These are phyloP conservation scores for Beauveria medogensis DNA, from an alignment of 2,329 filamentous ascomycete species.

Conservation along the genomic window DNA sequence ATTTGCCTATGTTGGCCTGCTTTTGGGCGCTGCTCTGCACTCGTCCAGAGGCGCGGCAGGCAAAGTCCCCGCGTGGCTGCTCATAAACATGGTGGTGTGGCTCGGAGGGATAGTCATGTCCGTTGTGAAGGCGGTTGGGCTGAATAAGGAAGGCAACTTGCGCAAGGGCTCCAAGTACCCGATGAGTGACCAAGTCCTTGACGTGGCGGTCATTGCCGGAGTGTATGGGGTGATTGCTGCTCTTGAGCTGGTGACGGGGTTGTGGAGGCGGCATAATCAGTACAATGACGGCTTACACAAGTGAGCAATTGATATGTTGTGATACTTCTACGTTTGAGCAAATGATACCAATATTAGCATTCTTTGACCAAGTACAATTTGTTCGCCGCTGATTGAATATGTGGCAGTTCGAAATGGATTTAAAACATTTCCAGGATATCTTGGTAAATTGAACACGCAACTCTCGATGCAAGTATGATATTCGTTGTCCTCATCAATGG, in stretches of 20 bases:
- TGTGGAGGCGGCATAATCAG: background rate
- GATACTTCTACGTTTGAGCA: background rate
- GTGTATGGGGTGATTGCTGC: slow-evolving; percentile 1
- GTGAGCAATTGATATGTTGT: background rate
- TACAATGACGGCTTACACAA: background rate
- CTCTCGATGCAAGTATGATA: background rate
- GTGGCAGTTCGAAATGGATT: too few relatives aligned
- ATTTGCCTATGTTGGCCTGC: slow-evolving; percentile 4
- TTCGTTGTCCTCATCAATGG: background rate
- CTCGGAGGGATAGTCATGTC: slow-evolving; percentile 1
- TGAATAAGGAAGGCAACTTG: background rate
- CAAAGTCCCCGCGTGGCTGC: background rate
- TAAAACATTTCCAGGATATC: background rate
- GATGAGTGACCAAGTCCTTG: slow-evolving; percentile 7
- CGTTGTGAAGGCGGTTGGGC: slow-evolving; percentile 5
- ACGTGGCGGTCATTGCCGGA: slow-evolving; percentile 7
- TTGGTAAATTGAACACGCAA: background rate
- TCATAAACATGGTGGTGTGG: slow-evolving; percentile 8
- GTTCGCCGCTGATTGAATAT: background rate
- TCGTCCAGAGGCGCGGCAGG: background rate
- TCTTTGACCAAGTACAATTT: background rate
- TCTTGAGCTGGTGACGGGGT: background rate
- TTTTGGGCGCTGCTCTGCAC: background rate
- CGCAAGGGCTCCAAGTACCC: slow-evolving; percentile 9
- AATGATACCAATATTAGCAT: background rate